Percentiles rank a stretch among this genome's conserved stretches.
Conservation (phyloP, 2,329 filamentous ascomycete genomes). For the Hortaea werneckii region DNA sequence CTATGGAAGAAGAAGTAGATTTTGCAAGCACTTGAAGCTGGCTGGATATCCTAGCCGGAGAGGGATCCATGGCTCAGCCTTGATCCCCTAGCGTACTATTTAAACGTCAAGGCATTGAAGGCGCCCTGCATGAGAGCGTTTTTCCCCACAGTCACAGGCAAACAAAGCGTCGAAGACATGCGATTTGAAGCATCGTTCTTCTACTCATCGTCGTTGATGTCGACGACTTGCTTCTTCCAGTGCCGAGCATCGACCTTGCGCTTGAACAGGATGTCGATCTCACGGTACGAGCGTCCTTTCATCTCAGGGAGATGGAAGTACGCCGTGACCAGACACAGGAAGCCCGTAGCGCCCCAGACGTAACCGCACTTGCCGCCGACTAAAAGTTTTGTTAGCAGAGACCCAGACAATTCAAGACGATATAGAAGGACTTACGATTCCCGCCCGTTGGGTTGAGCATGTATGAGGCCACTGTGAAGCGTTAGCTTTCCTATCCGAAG, state of each 20-base stretch:
- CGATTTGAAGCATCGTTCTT: not conserved
- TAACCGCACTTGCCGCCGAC: slow-evolving; percentile 37
- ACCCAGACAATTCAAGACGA: no score
- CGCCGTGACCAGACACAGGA: slow-evolving; percentile 32
- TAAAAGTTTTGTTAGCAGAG: no score
- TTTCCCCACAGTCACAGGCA: no score
- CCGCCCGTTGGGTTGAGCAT: slow-evolving; percentile 23
- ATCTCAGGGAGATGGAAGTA: slow-evolving; percentile 38
- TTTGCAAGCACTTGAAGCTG: no score
- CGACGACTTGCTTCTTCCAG: slow-evolving; percentile 37
- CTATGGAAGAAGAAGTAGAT: no score
- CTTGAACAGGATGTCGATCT: slow-evolving; percentile 37
- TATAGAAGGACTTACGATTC: slow-evolving; percentile 10
- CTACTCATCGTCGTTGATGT: slow-evolving; percentile 9
- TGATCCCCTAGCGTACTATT: no score
- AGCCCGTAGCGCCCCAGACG: slow-evolving; percentile 37
- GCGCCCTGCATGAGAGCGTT: no score
- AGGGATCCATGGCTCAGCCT: no score
- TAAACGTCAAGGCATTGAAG: no score
- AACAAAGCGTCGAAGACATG: no score
- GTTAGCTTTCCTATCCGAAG: no score
- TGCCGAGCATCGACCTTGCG: slow-evolving; percentile 33
- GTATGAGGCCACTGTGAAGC: slow-evolving; percentile 1
- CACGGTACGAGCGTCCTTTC: slow-evolving; percentile 37
- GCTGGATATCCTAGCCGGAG: no score